Evolutionary conservation across 2,329 filamentous ascomycete species (phyloP), one percentile per base, ranked within the genome.

Genomic region (Fusarium sp.): DNA sequence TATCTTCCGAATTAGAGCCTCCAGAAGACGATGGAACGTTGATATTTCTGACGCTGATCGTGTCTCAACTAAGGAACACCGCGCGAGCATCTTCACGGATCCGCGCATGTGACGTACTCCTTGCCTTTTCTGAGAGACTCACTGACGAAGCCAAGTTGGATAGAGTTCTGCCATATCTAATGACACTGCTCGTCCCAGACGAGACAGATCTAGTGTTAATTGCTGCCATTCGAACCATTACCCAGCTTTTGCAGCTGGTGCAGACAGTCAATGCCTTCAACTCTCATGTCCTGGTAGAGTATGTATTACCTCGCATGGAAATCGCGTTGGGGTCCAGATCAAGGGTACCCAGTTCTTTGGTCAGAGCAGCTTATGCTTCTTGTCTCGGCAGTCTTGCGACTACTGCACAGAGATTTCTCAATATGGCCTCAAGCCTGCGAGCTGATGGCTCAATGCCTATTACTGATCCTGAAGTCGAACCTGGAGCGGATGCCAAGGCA

Each of bases 101-200:
- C 45, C 91, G 94, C 75, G 96, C 94, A 3, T 97, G 96, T 78
- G 96, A 99, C 80, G 87, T 99, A 44, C 87, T 99, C 53, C 84
- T 99, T 55, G 95, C 95, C 6, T 98, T 99, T 80, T 91, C 95
- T 0, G 95, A 98, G 82, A 89, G 93, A 66, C 83, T 98, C 30
- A 97, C 95, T 0, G 97, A 99, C 79, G 96, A 99, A 82, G 95
- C 95, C 7, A 98, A 98, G 81, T 86, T 99, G 54, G 97, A 99
- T 81, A 91, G 96, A 55, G 93, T 98, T 30, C 84, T 99, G 55
- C 96, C 96, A 3, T 98, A 98, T 79, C 85, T 98, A 39, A 93
- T 97, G 83, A 89, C 91, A 10, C 83, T 98, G 33, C 85, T 99
- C 18, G 76, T 77, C 41, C 92, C 90, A 67, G 96, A 99, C 79